Base-by-base conservation (phyloP, 2,329 filamentous ascomycete species). In the Pestalotiopsis sp. region DNA sequence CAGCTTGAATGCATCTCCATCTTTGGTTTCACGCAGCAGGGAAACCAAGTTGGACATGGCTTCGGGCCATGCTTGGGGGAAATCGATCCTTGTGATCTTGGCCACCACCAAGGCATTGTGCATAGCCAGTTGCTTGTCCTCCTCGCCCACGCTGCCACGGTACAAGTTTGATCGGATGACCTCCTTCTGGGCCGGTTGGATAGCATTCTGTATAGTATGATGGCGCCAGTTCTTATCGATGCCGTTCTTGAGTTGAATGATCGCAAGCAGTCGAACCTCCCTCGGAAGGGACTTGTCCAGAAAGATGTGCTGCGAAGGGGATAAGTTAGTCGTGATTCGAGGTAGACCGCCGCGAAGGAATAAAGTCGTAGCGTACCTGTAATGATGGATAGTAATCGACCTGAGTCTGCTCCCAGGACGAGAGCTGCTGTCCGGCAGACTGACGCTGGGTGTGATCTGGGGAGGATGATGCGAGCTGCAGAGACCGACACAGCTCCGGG, bases 211-310 rank as follows among this genome's bases (percentile, higher is more conserved):
- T 35, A 77, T 72, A 40, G 81, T 77, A 86, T 93, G 76, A n/a
- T 81, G 72, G 14, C 96, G 88, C 96, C 96, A 99, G 79, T 94
- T 94, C 77, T 92, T 94, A 78, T 98, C 95, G 79, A 98, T 94
- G 66, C 94, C 96, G 78, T 98, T 98, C 78, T 98, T 98, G 66
- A 99, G 86, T 77, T 97, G 93, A 72, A 98, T 97, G 68, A 98
- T 89, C 66, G 95, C 92, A 11, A 98, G 89, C 75, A 97, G 94
- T 69, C 96, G 92, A 65, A 95, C 88, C 74, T 97, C 91, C 68
- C 88, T 81, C 1, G 93, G 92, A 1, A 97, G 83, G 1, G 89
- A 89, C 69, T 89, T 89, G 81, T 97, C 92, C 70, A 97, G 86
- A 77, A 94, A 98, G 44, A 94, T 88, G 73, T 91, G 87, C 91